Base-by-base conservation (phyloP, 805 yeast genomes). In the Zygosaccharomyces lentus region DNA sequence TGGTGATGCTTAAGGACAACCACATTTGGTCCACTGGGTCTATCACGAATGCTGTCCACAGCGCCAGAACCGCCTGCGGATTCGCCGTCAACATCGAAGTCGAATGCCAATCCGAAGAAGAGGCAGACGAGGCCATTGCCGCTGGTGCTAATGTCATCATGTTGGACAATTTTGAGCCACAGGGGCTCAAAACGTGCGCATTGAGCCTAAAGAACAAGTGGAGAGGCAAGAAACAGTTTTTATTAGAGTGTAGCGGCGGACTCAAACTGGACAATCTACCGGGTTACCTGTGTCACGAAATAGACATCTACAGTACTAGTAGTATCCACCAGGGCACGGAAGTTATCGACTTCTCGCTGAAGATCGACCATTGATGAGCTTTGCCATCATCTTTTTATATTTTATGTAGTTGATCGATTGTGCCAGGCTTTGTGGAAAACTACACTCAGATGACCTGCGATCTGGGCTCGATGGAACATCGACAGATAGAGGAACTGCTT, bases 141-240 rank as follows among this genome's bases (percentile, higher is more conserved):
- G 95, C 97, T 1, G 97, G 98, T 9, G 97, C 97, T 0, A 98
- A 90, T 65, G 86, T 91, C 16, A 83, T 91, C 50, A 90, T 90
- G 98, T 75, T 90, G 59, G 98, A 90, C 61, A 90, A 90, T 64
- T 91, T 91, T 65, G 62, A 73, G 3, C 87, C 88, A 2, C 77
- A 73, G 0, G 84, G 74, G 13, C 71, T 90, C 48, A 80, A 76
- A 50, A 54, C 61, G 0, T 91, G 84, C 15, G 95, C 96, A 0
- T 62, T 61, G 24, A 74, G 67, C 51, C 68, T 90, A 50, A 88
- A 83, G 62, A 47, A 56, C 2, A 72, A 71, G 54, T 87, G 86
- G 80, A 56, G 61, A 3, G 65, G 65, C 10, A 58, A 62, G 34
- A 75, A 72, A 47, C 56, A 70, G 1, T 88, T 87, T 55, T 66